These are phyloP conservation scores for Leccinum fuscescens DNA, from an alignment of 1,284 basidiomycete genomes.

Conservation along the genomic window DNA sequence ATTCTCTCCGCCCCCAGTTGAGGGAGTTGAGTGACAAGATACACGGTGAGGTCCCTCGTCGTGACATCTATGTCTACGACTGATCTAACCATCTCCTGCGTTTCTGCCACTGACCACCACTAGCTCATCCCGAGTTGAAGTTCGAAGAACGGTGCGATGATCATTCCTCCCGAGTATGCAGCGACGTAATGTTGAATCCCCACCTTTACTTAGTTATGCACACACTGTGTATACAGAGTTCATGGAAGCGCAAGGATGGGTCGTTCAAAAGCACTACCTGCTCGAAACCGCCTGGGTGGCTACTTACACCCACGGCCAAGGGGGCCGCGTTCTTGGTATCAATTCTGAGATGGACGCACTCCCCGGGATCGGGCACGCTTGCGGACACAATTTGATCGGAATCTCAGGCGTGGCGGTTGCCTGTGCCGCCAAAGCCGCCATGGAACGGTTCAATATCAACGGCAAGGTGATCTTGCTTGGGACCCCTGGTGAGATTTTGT, in stretches of 20 bases:
- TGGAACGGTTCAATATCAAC: conserved; percentile 56
- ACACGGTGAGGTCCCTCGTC: conserved; percentile 44
- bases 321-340: conserved; percentile 61
- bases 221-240: conserved; percentile 59
- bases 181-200: conserved; percentile 5
- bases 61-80: neutral
- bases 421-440: conserved; percentile 51
- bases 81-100: conserved; percentile 3
- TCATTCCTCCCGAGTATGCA: neutral
- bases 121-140: conserved; percentile 60
- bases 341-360: conserved; percentile 77
- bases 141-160: conserved; percentile 53
- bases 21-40: conserved; percentile 69
- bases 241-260: conserved; percentile 57
- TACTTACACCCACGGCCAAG: conserved; percentile 53
- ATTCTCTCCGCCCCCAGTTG: conserved; percentile 52
- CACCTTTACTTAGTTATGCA: conserved; percentile 39
- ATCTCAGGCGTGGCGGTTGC: conserved; percentile 71
- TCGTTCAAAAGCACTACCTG: conserved; percentile 54
- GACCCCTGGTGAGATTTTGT: conserved; percentile 54
- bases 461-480: conserved; percentile 74
- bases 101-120: neutral
- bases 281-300: conserved; percentile 75
- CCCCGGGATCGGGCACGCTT: conserved; percentile 69
- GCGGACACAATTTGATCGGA: conserved; percentile 80